Evolutionary conservation across 495 filamentous ascomycete genomes (phyloP), one percentile per base, ranked within the genome.

Genomic region (Penicillium atrosanguineum): DNA sequence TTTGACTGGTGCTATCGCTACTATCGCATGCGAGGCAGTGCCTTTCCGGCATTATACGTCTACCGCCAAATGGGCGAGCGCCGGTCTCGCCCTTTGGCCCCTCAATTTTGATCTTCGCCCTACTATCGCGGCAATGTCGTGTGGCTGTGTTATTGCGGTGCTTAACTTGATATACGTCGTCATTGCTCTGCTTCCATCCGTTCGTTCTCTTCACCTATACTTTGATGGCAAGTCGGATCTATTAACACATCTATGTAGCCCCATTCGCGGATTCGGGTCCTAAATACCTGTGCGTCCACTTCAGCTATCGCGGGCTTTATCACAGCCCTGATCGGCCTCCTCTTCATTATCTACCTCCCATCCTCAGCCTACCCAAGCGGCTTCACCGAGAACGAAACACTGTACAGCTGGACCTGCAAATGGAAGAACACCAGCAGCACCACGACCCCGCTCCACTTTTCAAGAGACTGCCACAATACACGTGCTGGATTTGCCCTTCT

Each of bases 391-490:
- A 67, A 68, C 18, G 78, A 79, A 49, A 80, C 76, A 9, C 64
- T 81, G 15, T 65, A 75, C 23, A 76, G 70, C 45, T 81, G 79
- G 79, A 79, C 78, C 6, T 81, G 79, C 63, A 79, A 78, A 56
- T 79, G 76, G 74, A 69, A 72, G 28, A 41, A 38, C 1, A 59
- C 48, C 9, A 50, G 48, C 9, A 42, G 28, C 18, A 48, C 51
- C 4, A 49, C 52, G 7, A 54, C 67, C 0, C 76, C 78, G 0
- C 46, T 55, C 2, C 55, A 70, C n/a, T 81, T 81, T 48, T 50
- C 59, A 8, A 67, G 76, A 1, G 74, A 79, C 44, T 81, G 79
- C 46, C 47, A 62, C 7, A 64, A 70, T 19, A 75, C 60, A 4
- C 64, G 59, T 16, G 77, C 71, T 5, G 72, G 62, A 0, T 72